phyloP scores from a whole-genome alignment of 495 filamentous ascomycete species.

The Bathelium albidoporum region DNA sequence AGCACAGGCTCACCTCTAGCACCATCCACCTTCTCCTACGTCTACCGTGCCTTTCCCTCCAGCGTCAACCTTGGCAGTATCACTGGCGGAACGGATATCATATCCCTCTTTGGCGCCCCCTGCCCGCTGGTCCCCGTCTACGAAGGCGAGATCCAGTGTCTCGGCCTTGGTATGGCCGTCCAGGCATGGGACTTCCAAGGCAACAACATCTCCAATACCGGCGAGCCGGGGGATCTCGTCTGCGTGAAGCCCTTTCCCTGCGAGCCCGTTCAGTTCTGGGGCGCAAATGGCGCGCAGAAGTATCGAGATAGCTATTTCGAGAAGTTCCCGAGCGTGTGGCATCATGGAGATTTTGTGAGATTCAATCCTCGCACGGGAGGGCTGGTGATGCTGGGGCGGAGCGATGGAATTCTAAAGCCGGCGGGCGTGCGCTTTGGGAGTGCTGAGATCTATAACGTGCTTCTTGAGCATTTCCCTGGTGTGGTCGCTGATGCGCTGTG shows the following conservation, averaged over 20 bases:
- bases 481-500: conserved; percentile 77
- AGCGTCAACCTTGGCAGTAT: conserved; percentile 73
- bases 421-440: conserved; percentile 68
- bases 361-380: conserved; percentile 66
- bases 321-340: conserved; percentile 69
- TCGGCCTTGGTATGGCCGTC: conserved; percentile 85
- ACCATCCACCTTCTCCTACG: conserved; percentile 83
- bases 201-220: conserved; percentile 42
- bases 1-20: conserved; percentile 86
- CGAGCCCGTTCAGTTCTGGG: conserved; percentile 85
- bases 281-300: conserved; percentile 53
- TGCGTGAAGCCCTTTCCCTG: conserved; percentile 81
- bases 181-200: conserved; percentile 58
- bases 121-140: conserved; percentile 80
- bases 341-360: conserved; percentile 88
- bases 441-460: conserved; percentile 86
- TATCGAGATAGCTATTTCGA: conserved; percentile 85
- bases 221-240: conserved; percentile 79
- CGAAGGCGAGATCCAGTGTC: conserved; percentile 80
- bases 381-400: conserved; percentile 70
- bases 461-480: conserved; percentile 66
- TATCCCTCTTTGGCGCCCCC: conserved; percentile 82
- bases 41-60: conserved; percentile 68
- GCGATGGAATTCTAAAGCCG: conserved; percentile 71
- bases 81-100: conserved; percentile 85